phyloP scores from a whole-genome alignment of 495 filamentous ascomycete species.

The Neurospora hispaniola region DNA sequence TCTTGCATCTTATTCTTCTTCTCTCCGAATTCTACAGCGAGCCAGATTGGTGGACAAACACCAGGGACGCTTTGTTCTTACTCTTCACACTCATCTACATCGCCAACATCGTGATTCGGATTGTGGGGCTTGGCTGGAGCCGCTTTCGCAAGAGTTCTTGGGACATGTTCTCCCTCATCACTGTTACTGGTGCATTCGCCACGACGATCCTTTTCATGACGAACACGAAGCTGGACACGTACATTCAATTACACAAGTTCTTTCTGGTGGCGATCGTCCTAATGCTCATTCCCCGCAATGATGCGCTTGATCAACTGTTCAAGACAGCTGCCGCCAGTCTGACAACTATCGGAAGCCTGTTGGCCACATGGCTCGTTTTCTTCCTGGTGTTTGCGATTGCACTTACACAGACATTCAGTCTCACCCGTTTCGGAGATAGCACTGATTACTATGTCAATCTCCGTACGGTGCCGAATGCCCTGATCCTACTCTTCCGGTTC shows the following conservation, averaged over 20 bases:
- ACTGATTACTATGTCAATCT: conserved; percentile 85
- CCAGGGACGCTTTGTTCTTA: conserved; percentile 72
- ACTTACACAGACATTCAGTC: conserved; percentile 89
- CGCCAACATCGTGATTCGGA: conserved; percentile 70
- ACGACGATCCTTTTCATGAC: conserved; percentile 61
- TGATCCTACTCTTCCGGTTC: conserved; percentile 87
- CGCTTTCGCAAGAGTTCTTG: conserved; percentile 89
- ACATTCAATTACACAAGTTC: conserved; percentile 77
- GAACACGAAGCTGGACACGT: conserved; percentile 43
- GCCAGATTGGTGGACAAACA: conserved; percentile 48
- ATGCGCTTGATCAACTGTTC: conserved; percentile 96
- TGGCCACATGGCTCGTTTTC: conserved; percentile 94
- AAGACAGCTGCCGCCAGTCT: conserved; percentile 97
- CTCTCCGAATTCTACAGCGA: conserved; percentile 80
- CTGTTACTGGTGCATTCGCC: conserved; percentile 73
- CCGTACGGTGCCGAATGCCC: conserved; percentile 79
- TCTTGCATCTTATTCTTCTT: conserved; percentile 74
- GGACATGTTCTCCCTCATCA: conserved; percentile 82
- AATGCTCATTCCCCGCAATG: conserved; percentile 90
- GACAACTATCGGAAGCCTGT: conserved; percentile 77
- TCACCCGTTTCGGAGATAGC: conserved; percentile 71
- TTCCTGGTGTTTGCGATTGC: conserved; percentile 96
- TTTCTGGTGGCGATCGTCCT: conserved; percentile 87
- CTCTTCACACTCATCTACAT: conserved; percentile 78
- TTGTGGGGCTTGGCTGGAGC: conserved; percentile 85